Evolutionary conservation across 495 filamentous ascomycete species (phyloP).

Genomic region (Penicillium fimorum): DNA sequence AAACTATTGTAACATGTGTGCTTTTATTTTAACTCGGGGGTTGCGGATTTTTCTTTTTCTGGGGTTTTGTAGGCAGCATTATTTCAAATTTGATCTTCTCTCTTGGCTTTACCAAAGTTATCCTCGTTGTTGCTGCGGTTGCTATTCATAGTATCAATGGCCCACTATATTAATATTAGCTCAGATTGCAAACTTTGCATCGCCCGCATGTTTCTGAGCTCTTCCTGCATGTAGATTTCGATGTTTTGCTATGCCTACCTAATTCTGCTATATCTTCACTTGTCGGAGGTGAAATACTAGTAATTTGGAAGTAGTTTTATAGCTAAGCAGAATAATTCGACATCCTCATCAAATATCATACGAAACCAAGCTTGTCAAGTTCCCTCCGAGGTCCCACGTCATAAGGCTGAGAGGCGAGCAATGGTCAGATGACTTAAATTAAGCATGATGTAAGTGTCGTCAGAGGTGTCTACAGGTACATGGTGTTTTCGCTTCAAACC

Average conservation of each 20-base stretch:
- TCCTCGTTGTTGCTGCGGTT: background rate
- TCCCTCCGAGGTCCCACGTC: slow-evolving; percentile 17
- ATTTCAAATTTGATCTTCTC: background rate
- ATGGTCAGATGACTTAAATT: slow-evolving; percentile 9
- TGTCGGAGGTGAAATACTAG: background rate
- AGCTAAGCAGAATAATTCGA: background rate
- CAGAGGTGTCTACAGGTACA: background rate
- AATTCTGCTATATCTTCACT: background rate
- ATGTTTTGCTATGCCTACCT: background rate
- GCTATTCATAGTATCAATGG: slow-evolving; percentile 1
- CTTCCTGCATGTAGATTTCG: background rate
- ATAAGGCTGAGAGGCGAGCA: slow-evolving; percentile 24
- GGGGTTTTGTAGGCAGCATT: slow-evolving; percentile 8
- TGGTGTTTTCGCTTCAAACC: slow-evolving; percentile 3
- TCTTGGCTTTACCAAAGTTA: slow-evolving; percentile 3
- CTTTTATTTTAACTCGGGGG: background rate
- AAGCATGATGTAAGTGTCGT: slow-evolving; percentile 6
- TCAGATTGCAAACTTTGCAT: background rate
- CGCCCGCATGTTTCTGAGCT: background rate
- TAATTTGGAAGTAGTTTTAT: background rate
- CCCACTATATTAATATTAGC: background rate
- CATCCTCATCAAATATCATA: background rate
- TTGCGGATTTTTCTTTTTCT: background rate
- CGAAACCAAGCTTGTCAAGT: background rate
- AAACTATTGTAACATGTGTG: background rate